Evolutionary conservation across 805 yeast species (phyloP), one percentile per base, ranked within the genome.

Genomic region (Wickerhamomyces alni): DNA sequence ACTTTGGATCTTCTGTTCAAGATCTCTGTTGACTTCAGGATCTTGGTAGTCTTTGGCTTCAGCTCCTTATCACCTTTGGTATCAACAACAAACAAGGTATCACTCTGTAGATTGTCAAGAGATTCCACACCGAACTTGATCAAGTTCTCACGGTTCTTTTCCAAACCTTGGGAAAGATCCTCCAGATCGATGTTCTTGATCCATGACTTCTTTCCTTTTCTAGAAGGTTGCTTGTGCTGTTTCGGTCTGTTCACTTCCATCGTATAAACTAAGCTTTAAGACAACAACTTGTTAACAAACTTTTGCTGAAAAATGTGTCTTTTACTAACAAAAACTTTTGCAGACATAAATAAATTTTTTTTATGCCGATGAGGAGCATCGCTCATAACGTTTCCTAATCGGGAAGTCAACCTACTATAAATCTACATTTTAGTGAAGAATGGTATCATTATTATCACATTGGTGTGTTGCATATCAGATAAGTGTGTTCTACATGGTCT

Each of bases 131-230:
- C 85, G 33, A 69, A 64, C 37, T 70, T 70, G 41, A 73, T 63
- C 46, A 72, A 57, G 42, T 78, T 77, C 37, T 87, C 94, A 42
- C 87, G 70, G 37, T 70, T 70, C 33, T 74, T 78, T 50, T 82
- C 91, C 30, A 91, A 65, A 11, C 82, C 83, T 25, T 64, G 61
- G 54, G 84, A 87, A 36, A 93, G 68, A 47, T 87, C 96, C 18
- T 77, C 79, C 16, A 93, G 66, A 59, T 93, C 95, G 42, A 93
- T 84, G 61, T 93, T 87, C 63, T 87, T 87, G 59, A 95, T 77
- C 94, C 97, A 87, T 5, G 95, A 80, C 58, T 75, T 82, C 72
- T 86, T 91, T 33, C 96, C 95, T 67, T 93, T 93, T 55, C 98
- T 74, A 8, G 96, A 87, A 5, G 83, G 56, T 63, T 89, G 96